A percentile compares a stretch with the other conserved stretches of the same genome.
These are phyloP conservation scores for Incumbomyces lentus DNA, from an alignment of 2,329 filamentous ascomycete species.

Conservation along the genomic window DNA sequence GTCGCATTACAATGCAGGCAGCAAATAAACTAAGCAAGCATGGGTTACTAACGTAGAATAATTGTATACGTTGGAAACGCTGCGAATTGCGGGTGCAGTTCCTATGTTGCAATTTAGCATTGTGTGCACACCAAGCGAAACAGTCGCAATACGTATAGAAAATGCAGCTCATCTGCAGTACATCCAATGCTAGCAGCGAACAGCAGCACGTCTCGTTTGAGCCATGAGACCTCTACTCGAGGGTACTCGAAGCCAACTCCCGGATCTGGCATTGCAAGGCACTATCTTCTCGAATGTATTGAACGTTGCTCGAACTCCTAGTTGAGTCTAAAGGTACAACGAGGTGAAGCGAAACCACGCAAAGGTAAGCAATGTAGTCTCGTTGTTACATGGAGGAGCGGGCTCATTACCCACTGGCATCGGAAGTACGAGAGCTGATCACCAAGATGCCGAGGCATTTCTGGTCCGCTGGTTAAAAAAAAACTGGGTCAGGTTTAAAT, in stretches of 20 bases:
- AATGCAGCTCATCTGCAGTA: constrained; percentile 80
- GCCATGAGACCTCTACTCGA: constrained; percentile 64
- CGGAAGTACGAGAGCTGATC: too few relatives aligned
- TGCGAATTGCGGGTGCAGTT: constrained; percentile 75
- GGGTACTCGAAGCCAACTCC: constrained; percentile 72
- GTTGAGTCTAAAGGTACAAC: too few relatives aligned
- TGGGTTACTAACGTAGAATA: constrained; percentile 53
- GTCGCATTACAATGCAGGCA: not conserved
- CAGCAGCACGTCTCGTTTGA: constrained; percentile 77
- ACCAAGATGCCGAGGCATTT: not conserved
- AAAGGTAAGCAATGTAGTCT: not conserved
- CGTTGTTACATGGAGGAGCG: too few relatives aligned
- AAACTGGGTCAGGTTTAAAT: too few relatives aligned
- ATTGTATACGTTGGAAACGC: constrained; percentile 85
- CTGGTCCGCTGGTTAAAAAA: too few relatives aligned
- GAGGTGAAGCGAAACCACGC: not conserved
- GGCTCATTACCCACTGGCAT: too few relatives aligned
- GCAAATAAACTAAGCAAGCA: not conserved
- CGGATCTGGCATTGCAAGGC: constrained; percentile 35
- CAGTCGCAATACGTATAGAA: constrained; percentile 61
- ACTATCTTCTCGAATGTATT: not conserved
- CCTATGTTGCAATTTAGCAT: constrained; percentile 33
- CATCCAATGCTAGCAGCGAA: constrained; percentile 85
- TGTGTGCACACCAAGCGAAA: not conserved
- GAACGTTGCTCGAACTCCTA: not conserved